Evolutionary conservation across 1,139 yeast genomes (phyloP), one percentile per base, ranked within the genome.

Genomic region (Candida glucosophila): DNA sequence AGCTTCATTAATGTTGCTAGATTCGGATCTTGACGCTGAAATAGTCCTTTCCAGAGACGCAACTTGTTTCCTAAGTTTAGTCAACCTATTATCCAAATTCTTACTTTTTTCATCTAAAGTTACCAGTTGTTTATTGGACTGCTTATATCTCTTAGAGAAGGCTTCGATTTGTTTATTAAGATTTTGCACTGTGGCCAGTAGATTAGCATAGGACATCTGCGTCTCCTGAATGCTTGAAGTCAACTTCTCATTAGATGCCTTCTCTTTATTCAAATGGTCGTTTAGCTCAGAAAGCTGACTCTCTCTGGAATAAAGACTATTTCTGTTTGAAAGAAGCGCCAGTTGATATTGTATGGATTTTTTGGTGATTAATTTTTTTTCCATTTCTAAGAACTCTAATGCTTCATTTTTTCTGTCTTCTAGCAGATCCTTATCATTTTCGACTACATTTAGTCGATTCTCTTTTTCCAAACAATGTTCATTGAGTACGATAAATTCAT

Each of bases 391-490:
- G 43, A 72, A 82, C 19, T 64, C 59, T 18, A 88, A 53, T 1
- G 95, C 94, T 25, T 71, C 77, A 17, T 70, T 70, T 41, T 86
- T 81, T 32, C 71, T 73, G 3, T 63, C 67, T 43, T 86, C 95
- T 29, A 90, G 53, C 25, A 71, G 67, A 12, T 66, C 64, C 34
- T 81, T 75, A 37, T 88, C 96, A 36, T 74, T 74, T 36, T 77
- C 82, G 3, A 86, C 95, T 38, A 85, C 66, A 32, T 74, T 78
- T 41, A 83, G 77, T 34, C 96, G 68, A 31, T 69, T 73, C 34
- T 83, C 85, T 45, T 86, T 88, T 42, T 85, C 94, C 19, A 73
- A 58, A 44, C 95, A 86, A 6, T 74, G 63, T 22, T 81, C 94
- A 43, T 86, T 86, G 31, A 85, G 53, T 15, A 64, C 68, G 22